phyloP scores from a whole-genome alignment of 208 protist genomes.

The Acanthamoeba rhysodes region DNA sequence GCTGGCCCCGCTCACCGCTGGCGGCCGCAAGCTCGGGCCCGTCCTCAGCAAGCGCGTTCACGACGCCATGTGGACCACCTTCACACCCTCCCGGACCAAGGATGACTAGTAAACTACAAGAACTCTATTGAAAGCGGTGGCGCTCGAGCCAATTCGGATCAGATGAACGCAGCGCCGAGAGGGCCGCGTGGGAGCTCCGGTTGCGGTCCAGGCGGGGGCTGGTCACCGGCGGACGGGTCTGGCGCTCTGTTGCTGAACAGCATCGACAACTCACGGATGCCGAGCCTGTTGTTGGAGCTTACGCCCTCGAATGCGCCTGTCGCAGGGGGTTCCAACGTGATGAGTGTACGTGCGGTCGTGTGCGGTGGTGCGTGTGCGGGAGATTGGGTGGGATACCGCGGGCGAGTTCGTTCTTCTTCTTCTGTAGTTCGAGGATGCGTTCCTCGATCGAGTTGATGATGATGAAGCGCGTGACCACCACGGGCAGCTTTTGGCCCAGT shows the following conservation, averaged over 20 bases:
- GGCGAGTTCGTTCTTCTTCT: slow-evolving; percentile 43
- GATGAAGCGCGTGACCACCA: slow-evolving; percentile 39
- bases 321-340: no score
- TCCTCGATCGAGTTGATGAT: slow-evolving; percentile 57
- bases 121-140: no score
- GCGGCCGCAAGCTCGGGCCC: slow-evolving; percentile 22
- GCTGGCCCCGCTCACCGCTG: not conserved
- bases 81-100: not conserved
- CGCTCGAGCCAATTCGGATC: no score
- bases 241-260: not conserved
- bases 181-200: not conserved
- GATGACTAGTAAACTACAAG: no score
- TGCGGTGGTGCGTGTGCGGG: not conserved
- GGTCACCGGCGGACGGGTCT: not conserved
- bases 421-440: slow-evolving; percentile 18
- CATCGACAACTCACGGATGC: not conserved
- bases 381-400: not conserved
- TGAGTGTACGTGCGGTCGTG: not conserved
- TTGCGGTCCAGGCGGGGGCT: not conserved
- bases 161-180: not conserved
- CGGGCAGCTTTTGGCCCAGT: slow-evolving; percentile 3
- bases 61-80: not conserved
- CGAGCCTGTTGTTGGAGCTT: not conserved
- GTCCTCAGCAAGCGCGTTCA: slow-evolving; percentile 58
- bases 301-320: slow-evolving; percentile 1